These are phyloP conservation scores for Paecilomyces niveus DNA, from an alignment of 2,329 filamentous ascomycete species.

Conservation along the genomic window DNA sequence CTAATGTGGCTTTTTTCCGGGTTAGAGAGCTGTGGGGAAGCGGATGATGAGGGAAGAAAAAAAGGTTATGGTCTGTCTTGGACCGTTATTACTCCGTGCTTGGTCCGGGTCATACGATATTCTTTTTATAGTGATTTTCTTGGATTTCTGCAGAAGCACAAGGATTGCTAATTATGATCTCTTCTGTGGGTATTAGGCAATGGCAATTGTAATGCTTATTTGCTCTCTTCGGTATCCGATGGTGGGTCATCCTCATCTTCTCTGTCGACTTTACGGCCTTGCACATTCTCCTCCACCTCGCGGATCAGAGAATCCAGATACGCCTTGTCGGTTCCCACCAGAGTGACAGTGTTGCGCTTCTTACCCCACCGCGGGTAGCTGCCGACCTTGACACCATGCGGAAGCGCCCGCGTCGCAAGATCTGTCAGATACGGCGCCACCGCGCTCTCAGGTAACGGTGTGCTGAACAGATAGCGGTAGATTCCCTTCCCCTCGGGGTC, in stretches of 20 bases:
- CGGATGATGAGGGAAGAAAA: not conserved
- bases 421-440: conserved; percentile 78
- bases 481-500: conserved; percentile 79
- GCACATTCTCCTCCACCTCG: conserved; percentile 69
- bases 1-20: not conserved
- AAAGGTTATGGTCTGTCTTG: not conserved
- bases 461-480: conserved; percentile 73
- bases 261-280: conserved; percentile 60
- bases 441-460: conserved; percentile 77
- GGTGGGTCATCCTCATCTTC: conserved; percentile 65
- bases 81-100: not conserved
- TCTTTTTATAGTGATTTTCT: not conserved
- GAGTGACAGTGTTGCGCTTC: conserved; percentile 78
- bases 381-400: conserved; percentile 81
- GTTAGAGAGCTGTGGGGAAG: not conserved
- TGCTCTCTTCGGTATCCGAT: conserved; percentile 16
- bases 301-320: conserved; percentile 71
- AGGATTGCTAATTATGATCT: not conserved
- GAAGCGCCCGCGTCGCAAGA: conserved; percentile 64
- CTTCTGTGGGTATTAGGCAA: not conserved
- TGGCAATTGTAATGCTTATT: not conserved
- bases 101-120: not conserved
- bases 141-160: not conserved
- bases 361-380: conserved; percentile 93
- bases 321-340: conserved; percentile 68